Base-by-base conservation (phyloP, 768 basidiomycete genomes). In the Mycena floridula region DNA sequence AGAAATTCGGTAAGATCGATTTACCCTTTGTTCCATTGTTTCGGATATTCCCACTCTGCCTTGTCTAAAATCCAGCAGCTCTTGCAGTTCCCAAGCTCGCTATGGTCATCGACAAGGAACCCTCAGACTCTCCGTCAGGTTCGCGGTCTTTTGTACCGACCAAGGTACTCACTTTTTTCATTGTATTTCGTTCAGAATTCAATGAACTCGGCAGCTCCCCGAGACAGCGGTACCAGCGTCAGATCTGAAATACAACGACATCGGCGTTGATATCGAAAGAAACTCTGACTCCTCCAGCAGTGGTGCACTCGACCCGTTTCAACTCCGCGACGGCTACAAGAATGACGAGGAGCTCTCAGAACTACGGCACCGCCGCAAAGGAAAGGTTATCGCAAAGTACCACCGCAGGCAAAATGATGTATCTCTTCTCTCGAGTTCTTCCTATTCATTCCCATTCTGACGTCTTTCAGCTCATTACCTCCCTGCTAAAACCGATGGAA, bases 401-500 rank as follows among this genome's bases (percentile, higher is more conserved):
- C 85, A 89, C 42, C 62, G 70, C 36, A 76, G 68, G 48, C 86
- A 92, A 60, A 92, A 92, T 67, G 64, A 79, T 50, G 89, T 85
- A 39, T 27, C 43, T 37, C 47, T 38, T 32, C 24, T 11, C 20
- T 28, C 16, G 25, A 37, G 23, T 44, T 23, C 15, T 21, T 18
- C 27, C 5, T 20, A 22, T 40, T 46, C 38, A 11, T 26, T 35
- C 32, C 32, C 13, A 35, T 35, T 35, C 42, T 49, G 36, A 47
- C 40, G 43, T 40, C 41, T 37, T 23, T 27, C 55, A 95, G 87
- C 83, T 93, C 47, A 95, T 98, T 50, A 59, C 66, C n/a, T 76
- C 79, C n/a, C 65, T 97, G 49, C 74, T 98, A 25, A 96, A 95
- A 63, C 79, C 92, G 1, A 85, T 98, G 79, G 87, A 91, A 26